These are phyloP conservation scores for Chaetomium globosum DNA, from an alignment of 2,329 filamentous ascomycete genomes.

Conservation along the genomic window DNA sequence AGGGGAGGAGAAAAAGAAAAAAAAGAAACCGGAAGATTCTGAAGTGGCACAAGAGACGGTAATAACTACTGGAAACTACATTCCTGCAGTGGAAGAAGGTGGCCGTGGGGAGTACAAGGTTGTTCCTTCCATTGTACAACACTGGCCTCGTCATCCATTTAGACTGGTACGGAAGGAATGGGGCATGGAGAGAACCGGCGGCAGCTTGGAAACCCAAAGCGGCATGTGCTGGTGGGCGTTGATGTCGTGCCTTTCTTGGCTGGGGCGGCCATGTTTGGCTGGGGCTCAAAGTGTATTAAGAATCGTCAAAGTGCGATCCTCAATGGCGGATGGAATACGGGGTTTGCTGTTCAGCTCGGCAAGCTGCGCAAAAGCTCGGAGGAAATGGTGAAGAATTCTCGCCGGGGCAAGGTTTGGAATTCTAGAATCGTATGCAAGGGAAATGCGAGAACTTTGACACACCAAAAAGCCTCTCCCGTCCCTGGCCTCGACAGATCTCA, in stretches of 20 bases:
- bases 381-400: not conserved
- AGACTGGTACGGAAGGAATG: not conserved
- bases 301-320: not conserved
- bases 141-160: not conserved
- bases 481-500: slow-evolving; percentile 5
- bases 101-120: not conserved
- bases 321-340: not conserved
- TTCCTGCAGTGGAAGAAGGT: not conserved
- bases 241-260: not conserved
- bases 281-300: no score
- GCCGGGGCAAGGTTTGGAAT: not conserved
- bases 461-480: slow-evolving; percentile 2
- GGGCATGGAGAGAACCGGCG: not conserved
- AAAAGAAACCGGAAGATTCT: not conserved
- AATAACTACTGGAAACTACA: not conserved
- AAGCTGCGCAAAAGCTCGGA: not conserved
- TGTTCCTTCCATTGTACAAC: slow-evolving; percentile 7
- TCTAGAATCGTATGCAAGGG: slow-evolving; percentile 9
- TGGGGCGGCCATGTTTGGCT: not conserved
- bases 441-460: slow-evolving; percentile 1
- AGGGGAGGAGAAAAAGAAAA: not conserved
- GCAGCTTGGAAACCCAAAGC: not conserved
- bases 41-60: not conserved
- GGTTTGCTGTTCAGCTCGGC: not conserved
- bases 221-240: not conserved